Percentiles rank a stretch among this genome's conserved stretches.
Conservation (phyloP, 768 basidiomycete genomes). For the Pholiota conissans region DNA sequence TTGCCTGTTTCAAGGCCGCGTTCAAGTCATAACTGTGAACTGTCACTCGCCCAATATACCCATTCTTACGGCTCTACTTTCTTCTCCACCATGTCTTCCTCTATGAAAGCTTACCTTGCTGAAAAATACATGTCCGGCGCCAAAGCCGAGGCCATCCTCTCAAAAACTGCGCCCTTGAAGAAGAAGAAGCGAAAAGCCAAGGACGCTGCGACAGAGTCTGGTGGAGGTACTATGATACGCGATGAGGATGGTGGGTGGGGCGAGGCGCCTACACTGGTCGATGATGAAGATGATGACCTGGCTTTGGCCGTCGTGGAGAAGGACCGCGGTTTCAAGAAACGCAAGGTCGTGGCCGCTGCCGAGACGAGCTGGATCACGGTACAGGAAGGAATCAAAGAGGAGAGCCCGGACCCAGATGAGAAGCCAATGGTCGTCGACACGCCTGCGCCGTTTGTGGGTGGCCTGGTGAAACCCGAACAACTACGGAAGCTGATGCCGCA, state of each 20-base stretch:
- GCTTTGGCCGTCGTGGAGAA: slow-evolving; percentile 67
- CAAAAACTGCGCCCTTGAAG: slow-evolving; percentile 59
- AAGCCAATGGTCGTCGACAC: slow-evolving; percentile 61
- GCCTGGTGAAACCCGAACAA: slow-evolving; percentile 75
- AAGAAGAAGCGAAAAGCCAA: slow-evolving; percentile 77
- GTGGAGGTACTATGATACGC: slow-evolving; percentile 36
- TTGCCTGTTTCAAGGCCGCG: no score
- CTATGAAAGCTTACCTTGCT: slow-evolving; percentile 82
- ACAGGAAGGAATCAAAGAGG: slow-evolving; percentile 51
- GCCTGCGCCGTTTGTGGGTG: slow-evolving; percentile 55
- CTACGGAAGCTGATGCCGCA: slow-evolving; percentile 63
- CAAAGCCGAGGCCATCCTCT: slow-evolving; percentile 92
- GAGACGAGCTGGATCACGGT: slow-evolving; percentile 71
- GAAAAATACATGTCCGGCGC: slow-evolving; percentile 96
- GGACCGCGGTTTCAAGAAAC: slow-evolving; percentile 81
- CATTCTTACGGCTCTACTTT: background rate
- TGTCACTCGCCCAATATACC: background rate
- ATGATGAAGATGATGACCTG: slow-evolving; percentile 60
- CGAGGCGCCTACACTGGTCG: slow-evolving; percentile 40
- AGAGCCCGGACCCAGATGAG: slow-evolving; percentile 65
- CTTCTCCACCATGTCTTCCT: slow-evolving; percentile 35
- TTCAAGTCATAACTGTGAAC: background rate
- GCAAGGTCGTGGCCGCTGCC: slow-evolving; percentile 38
- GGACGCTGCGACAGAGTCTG: slow-evolving; percentile 17
- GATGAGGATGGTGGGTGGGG: slow-evolving; percentile 81